phyloP scores from a whole-genome alignment of 129 eudicot species.

The Rutidosis leptorrhynchoides region DNA sequence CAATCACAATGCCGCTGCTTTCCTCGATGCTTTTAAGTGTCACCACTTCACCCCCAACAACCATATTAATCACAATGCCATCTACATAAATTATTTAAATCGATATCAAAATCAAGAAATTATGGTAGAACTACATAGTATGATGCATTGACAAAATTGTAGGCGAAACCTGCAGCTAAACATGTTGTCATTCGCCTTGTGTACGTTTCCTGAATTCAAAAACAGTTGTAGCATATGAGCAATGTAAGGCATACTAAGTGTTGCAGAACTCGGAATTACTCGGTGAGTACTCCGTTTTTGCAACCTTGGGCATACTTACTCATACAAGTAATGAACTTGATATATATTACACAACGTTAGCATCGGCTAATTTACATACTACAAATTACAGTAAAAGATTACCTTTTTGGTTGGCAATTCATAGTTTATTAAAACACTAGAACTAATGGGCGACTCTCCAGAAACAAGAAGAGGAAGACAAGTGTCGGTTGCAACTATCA shows the following conservation, averaged over 20 bases:
- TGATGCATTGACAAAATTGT: not conserved
- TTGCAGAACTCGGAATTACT: too few relatives aligned
- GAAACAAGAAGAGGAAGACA: constrained; percentile 82
- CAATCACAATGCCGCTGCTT: constrained; percentile 68
- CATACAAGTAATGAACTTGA: not conserved
- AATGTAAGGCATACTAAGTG: constrained; percentile 6
- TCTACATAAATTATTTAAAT: constrained; percentile 39
- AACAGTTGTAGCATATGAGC: not conserved
- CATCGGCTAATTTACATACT: not conserved
- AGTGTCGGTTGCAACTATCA: constrained; percentile 83
- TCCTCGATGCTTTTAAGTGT: constrained; percentile 87
- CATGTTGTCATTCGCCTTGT: constrained; percentile 82
- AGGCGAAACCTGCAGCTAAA: constrained; percentile 78
- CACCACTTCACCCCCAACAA: constrained; percentile 96
- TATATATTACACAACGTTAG: not conserved
- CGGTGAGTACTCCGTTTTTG: too few relatives aligned
- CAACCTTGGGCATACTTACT: too few relatives aligned
- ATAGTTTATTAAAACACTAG: constrained; percentile 77
- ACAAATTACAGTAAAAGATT: not conserved
- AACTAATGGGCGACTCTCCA: constrained; percentile 67
- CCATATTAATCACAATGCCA: constrained; percentile 96
- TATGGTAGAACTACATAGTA: not conserved
- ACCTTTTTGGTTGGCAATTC: constrained; percentile 90
- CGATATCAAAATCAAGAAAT: not conserved
- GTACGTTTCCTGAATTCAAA: constrained; percentile 69